Evolutionary conservation across 2,329 filamentous ascomycete species (phyloP).

Genomic region (Hypocrella siamensis): DNA sequence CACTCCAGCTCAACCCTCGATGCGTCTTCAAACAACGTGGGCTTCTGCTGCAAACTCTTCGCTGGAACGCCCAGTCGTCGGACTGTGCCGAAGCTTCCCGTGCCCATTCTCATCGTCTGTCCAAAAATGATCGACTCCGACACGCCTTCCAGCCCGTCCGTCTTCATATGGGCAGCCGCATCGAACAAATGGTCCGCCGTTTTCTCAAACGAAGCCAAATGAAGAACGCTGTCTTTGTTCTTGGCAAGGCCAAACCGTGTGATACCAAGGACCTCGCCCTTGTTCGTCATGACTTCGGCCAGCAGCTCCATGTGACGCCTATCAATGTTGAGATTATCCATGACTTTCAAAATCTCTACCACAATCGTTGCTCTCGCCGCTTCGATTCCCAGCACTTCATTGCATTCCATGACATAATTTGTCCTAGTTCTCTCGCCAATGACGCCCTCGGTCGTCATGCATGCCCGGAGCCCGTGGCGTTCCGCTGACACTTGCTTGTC

Average conservation of each 20-base stretch:
- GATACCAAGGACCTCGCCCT: conserved; percentile 91
- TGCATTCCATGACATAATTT: conserved; percentile 84
- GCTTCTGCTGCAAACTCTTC: conserved; percentile 38
- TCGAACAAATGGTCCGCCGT: conserved; percentile 96
- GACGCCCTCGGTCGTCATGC: conserved; percentile 89
- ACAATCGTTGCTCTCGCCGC: conserved; percentile 83
- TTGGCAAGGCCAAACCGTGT: conserved; percentile 92
- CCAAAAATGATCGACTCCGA: conserved; percentile 98
- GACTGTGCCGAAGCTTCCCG: conserved; percentile 82
- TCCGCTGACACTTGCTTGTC: conserved; percentile 71
- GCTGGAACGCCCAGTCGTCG: conserved; percentile 54
- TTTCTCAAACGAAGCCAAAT: conserved; percentile 94
- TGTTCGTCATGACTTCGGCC: conserved; percentile 98
- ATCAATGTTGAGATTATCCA: conserved; percentile 91
- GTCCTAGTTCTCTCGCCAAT: conserved; percentile 58
- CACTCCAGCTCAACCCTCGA: conserved; percentile 24
- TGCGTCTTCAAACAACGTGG: conserved; percentile 56
- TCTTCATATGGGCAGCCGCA: conserved; percentile 82
- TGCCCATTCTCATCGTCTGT: conserved; percentile 82
- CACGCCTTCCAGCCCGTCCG: conserved; percentile 82
- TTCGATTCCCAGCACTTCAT: conserved; percentile 83
- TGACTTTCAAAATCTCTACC: conserved; percentile 73
- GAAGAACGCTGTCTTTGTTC: conserved; percentile 87
- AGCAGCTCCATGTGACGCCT: conserved; percentile 95
- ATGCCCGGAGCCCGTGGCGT: conserved; percentile 77